These are phyloP conservation scores for Lentinula sp. DNA, from an alignment of 768 basidiomycete species.

Conservation along the genomic window DNA sequence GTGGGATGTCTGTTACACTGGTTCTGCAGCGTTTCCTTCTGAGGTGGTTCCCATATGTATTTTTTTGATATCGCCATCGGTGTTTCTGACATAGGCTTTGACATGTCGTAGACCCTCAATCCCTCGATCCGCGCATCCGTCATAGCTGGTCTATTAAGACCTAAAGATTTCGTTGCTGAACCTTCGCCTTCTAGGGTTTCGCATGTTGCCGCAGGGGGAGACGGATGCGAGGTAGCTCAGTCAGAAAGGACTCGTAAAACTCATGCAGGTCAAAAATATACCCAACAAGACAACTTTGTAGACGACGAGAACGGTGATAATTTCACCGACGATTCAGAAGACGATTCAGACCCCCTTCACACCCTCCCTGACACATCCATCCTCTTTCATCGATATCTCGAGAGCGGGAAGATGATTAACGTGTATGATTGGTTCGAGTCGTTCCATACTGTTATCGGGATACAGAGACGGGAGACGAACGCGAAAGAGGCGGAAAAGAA, in stretches of 20 bases:
- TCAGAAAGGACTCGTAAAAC: too few species aligned
- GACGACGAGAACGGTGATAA: too few species aligned
- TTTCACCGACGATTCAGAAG: slow-evolving; percentile 4
- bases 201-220: background rate
- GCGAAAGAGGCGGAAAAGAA: slow-evolving; percentile 2
- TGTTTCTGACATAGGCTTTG: background rate
- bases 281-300: too few species aligned
- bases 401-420: slow-evolving; percentile 79
- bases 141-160: slow-evolving; percentile 54
- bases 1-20: slow-evolving; percentile 75
- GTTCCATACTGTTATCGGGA: slow-evolving; percentile 63
- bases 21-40: slow-evolving; percentile 54
- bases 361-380: slow-evolving; percentile 72
- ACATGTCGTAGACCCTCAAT: slow-evolving; percentile 49
- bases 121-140: slow-evolving; percentile 61
- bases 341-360: slow-evolving; percentile 30
- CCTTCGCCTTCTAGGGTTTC: background rate
- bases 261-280: too few species aligned
- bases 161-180: slow-evolving; percentile 38
- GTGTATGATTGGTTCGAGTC: slow-evolving; percentile 86
- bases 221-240: background rate
- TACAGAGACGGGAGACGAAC: slow-evolving; percentile 32
- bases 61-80: background rate
- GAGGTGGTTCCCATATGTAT: slow-evolving; percentile 39
- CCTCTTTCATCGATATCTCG: slow-evolving; percentile 69